A percentile compares a stretch with the other conserved stretches of the same genome.
phyloP scores from a whole-genome alignment of 2,329 filamentous ascomycete genomes.

The Apiospora pterosperma region DNA sequence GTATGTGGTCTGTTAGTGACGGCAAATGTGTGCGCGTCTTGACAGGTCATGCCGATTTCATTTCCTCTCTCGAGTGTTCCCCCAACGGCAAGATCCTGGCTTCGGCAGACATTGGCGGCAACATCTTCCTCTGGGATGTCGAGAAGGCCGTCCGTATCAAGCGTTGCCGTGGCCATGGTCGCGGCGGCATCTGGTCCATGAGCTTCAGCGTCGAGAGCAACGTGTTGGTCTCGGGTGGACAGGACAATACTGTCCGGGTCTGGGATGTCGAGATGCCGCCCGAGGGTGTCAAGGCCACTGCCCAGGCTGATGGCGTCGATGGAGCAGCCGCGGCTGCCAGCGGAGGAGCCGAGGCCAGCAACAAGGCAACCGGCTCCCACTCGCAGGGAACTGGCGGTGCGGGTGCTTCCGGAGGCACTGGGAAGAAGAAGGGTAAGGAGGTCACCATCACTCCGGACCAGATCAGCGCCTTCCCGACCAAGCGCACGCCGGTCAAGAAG shows the following conservation, averaged over 20 bases:
- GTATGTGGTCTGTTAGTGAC: conserved; percentile 94
- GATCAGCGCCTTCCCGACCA: conserved; percentile 91
- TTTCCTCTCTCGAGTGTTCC: conserved; percentile 80
- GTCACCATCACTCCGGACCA: conserved; percentile 89
- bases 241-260: conserved; percentile 87
- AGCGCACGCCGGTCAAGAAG: conserved; percentile 92
- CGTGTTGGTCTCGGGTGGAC: conserved; percentile 83
- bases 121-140: conserved; percentile 93
- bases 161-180: conserved; percentile 88
- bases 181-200: conserved; percentile 89
- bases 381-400: conserved; percentile 25
- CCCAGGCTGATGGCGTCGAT: conserved; percentile 34
- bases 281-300: conserved; percentile 44
- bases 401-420: conserved; percentile 25
- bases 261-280: conserved; percentile 84
- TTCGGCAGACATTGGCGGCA: conserved; percentile 82
- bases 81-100: conserved; percentile 89
- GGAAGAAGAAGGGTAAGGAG: conserved; percentile 81
- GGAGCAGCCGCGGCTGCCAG: conserved; percentile 38
- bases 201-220: conserved; percentile 92
- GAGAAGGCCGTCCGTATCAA: conserved; percentile 83
- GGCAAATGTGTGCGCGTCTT: conserved; percentile 89
- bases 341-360: conserved; percentile 36
- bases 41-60: conserved; percentile 83
- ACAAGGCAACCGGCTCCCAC: conserved; percentile 28